A percentile compares a stretch with the other conserved stretches of the same genome.
phyloP scores from a whole-genome alignment of 352 stramenopile genomes.

The Pythium rishiriense region DNA sequence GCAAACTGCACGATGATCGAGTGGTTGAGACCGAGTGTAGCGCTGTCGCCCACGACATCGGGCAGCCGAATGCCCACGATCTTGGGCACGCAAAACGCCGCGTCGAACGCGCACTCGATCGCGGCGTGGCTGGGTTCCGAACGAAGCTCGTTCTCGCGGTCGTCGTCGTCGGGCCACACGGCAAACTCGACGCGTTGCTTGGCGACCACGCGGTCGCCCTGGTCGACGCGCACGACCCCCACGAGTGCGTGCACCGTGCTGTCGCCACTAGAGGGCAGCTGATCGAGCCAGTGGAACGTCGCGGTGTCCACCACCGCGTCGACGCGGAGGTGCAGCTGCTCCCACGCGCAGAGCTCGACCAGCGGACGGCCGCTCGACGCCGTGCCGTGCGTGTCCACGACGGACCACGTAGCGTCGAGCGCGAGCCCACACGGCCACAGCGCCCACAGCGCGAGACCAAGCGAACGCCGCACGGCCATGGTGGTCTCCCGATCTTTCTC shows the following conservation, averaged over 20 bases:
- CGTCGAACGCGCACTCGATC: constrained; percentile 52
- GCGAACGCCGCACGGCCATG: neutral
- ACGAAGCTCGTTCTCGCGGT: neutral
- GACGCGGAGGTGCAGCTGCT: constrained; percentile 20
- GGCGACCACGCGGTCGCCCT: neutral
- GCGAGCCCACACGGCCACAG: neutral
- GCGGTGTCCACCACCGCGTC: neutral
- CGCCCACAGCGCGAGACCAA: neutral
- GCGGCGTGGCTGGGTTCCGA: too few relatives aligned
- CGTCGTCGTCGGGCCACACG: neutral
- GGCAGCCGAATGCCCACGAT: constrained; percentile 55
- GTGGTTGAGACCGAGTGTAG: constrained; percentile 41
- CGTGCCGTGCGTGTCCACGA: constrained; percentile 9
- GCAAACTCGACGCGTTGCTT: constrained; percentile 3
- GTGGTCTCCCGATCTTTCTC: constrained; percentile 22
- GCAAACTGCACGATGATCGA: constrained; percentile 57
- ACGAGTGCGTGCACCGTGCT: neutral
- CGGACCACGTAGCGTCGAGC: constrained; percentile 6
- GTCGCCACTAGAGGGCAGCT: too few relatives aligned
- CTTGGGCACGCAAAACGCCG: constrained; percentile 50
- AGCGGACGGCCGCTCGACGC: neutral
- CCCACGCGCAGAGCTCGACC: constrained; percentile 21
- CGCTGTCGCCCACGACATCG: constrained; percentile 27
- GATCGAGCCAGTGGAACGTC: neutral
- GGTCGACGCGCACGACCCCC: constrained; percentile 13